Conservation (phyloP, 2,329 filamentous ascomycete genomes). For the Sclerotinia subarctica region DNA sequence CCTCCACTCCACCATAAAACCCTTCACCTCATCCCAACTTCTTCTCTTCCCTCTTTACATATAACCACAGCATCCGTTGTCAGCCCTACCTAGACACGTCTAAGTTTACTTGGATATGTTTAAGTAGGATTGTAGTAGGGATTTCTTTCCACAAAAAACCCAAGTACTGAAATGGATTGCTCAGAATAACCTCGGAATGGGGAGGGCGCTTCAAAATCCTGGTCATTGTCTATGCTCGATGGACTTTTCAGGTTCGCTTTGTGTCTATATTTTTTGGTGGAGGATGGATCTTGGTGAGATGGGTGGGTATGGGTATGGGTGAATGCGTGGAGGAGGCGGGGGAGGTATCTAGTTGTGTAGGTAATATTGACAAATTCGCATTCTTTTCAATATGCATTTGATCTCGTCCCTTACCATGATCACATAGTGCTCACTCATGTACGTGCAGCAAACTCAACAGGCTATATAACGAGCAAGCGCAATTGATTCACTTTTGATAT, state of each 20-base stretch:
- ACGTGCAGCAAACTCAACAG: rapidly evolving
- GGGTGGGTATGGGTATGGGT: not conserved
- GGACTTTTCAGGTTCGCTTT: slow-evolving; percentile 17
- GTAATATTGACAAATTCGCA: not conserved
- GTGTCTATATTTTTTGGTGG: slow-evolving; percentile 2
- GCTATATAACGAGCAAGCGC: not conserved
- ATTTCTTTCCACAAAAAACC: not conserved
- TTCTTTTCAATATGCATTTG: not conserved
- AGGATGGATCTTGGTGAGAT: not conserved
- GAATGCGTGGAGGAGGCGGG: no score
- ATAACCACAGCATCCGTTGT: slow-evolving; percentile 16
- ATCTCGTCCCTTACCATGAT: not conserved
- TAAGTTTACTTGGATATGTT: not conserved
- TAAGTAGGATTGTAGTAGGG: slow-evolving; percentile 10
- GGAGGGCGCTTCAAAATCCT: slow-evolving; percentile 16
- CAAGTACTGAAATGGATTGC: slow-evolving; percentile 15
- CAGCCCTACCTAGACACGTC: not conserved
- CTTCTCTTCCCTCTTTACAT: slow-evolving; percentile 15
- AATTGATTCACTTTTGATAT: not conserved
- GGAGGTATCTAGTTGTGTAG: not conserved
- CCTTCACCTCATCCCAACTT: slow-evolving; percentile 9
- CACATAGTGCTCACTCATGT: not conserved
- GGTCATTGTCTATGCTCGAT: slow-evolving; percentile 14
- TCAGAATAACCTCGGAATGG: not conserved
- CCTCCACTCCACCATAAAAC: slow-evolving; percentile 1